These are phyloP conservation scores for Bretschneidera sinensis DNA, from an alignment of 345 rosid genomes.

Conservation along the genomic window DNA sequence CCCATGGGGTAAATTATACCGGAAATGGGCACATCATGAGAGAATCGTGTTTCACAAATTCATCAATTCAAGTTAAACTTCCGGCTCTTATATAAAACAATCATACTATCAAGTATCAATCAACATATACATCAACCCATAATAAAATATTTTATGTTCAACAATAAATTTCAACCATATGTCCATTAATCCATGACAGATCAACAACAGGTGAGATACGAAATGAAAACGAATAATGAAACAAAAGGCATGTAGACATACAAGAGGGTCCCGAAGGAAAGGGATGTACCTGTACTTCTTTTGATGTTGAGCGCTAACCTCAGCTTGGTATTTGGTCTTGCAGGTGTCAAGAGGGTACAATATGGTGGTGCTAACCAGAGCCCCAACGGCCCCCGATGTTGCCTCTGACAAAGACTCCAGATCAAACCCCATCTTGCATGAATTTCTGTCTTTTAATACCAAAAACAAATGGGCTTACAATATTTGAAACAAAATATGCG, in stretches of 20 bases:
- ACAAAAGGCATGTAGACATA: neutral
- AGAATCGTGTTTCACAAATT: too few relatives aligned
- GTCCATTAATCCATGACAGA: neutral
- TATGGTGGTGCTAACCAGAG: conserved; percentile 64
- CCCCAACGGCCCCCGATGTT: conserved; percentile 78
- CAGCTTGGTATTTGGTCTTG: conserved; percentile 83
- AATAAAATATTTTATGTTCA: too few relatives aligned
- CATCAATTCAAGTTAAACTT: too few relatives aligned
- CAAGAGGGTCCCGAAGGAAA: neutral
- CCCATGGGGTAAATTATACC: too few relatives aligned
- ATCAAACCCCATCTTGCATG: conserved; percentile 42
- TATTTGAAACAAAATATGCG: too few relatives aligned
- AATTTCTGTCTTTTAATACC: neutral
- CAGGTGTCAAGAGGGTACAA: conserved; percentile 89
- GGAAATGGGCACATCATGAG: too few relatives aligned
- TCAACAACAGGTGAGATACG: neutral
- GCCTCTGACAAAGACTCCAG: conserved; percentile 70
- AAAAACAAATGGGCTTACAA: too few relatives aligned
- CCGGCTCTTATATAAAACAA: too few relatives aligned
- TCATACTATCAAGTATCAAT: too few relatives aligned
- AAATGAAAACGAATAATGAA: too few relatives aligned
- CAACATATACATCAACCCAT: neutral
- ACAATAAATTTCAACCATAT: neutral
- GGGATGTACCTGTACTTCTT: conserved; percentile 58
- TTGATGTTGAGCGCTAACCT: conserved; percentile 51